Conservation (phyloP, 192 early-diverging fungal species). For the Entophlyctis helioformis region DNA sequence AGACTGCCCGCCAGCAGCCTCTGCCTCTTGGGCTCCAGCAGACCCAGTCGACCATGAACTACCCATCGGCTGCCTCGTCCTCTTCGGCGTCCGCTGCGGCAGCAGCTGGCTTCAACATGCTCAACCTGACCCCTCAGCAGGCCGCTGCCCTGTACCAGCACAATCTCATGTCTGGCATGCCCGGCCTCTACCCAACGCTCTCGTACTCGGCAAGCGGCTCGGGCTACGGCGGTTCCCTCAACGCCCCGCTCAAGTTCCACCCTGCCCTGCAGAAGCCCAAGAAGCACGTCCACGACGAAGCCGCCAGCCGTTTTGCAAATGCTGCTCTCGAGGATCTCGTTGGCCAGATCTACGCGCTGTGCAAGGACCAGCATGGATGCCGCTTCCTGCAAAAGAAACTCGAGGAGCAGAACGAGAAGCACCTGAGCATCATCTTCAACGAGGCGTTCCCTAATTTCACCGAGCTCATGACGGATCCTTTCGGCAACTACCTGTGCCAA, state of each 20-base stretch:
- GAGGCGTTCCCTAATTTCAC: constrained; percentile 65
- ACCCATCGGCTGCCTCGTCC: no score
- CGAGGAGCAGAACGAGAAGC: constrained; percentile 57
- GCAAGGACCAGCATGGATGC: constrained; percentile 85
- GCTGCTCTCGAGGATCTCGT: constrained; percentile 54
- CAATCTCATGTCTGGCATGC: no score
- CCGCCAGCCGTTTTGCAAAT: constrained; percentile 44
- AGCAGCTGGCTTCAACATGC: not conserved
- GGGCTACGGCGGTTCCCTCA: not conserved
- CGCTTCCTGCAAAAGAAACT: constrained; percentile 77
- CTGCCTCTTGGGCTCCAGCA: not conserved
- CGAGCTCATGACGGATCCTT: constrained; percentile 81
- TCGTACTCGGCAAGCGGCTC: not conserved
- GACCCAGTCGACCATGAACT: not conserved
- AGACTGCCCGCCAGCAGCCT: not conserved
- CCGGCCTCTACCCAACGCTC: no score
- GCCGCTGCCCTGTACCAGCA: not conserved
- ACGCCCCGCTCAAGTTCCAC: not conserved
- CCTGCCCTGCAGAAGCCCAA: not conserved
- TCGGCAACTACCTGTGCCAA: constrained; percentile 88
- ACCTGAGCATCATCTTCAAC: constrained; percentile 58
- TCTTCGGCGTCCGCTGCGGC: no score
- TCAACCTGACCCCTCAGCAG: not conserved
- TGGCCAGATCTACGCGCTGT: constrained; percentile 62
- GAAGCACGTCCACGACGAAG: not conserved